A percentile compares a stretch with the other conserved stretches of the same genome.
Evolutionary conservation across 495 filamentous ascomycete species (phyloP).

Genomic region (Tuber microsphaerosporum): DNA sequence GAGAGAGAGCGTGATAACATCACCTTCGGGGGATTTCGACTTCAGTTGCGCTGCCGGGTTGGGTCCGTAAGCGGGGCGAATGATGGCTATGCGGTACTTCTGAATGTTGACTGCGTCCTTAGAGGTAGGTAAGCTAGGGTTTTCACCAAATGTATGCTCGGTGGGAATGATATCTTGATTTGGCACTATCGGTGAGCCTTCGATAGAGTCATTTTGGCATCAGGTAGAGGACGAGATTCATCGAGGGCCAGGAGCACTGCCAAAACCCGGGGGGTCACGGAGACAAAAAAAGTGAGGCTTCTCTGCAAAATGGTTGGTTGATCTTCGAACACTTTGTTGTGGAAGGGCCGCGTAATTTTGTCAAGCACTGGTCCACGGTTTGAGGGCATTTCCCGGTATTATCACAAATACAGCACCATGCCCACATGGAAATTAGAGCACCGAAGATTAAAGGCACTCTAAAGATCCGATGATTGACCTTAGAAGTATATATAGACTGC

Average conservation of each 20-base stretch:
- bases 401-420: neutral
- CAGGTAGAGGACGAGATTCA: neutral
- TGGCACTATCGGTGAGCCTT: neutral
- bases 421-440: neutral
- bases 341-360: neutral
- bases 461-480: neutral
- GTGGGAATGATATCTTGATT: neutral
- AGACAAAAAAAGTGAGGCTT: neutral
- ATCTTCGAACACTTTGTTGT: neutral
- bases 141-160: neutral
- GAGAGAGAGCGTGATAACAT: neutral
- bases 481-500: neutral
- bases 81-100: neutral
- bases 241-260: neutral
- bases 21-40: neutral
- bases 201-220: neutral
- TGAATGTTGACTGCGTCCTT: neutral
- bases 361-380: neutral
- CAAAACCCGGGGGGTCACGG: neutral
- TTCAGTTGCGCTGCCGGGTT: neutral
- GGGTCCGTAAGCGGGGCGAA: neutral
- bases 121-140: neutral
- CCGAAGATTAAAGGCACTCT: neutral
- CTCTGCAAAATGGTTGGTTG: neutral
- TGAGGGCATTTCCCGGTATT: neutral